These are phyloP conservation scores for Pseudocohnilembus persalinus DNA, from an alignment of 169 alveolate species.

Conservation along the genomic window DNA sequence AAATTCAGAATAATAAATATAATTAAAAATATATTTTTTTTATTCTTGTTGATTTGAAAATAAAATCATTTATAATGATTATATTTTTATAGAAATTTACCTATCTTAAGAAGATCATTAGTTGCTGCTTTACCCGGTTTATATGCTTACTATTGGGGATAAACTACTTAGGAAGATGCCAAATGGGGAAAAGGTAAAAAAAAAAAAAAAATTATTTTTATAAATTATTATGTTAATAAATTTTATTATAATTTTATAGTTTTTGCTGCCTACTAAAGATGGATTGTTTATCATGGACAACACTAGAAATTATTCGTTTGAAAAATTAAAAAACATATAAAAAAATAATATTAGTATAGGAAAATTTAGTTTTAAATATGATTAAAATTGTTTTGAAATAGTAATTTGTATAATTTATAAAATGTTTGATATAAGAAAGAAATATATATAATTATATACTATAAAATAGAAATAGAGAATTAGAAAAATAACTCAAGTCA, in stretches of 20 bases:
- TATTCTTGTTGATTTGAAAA: not conserved
- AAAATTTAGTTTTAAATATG: not conserved
- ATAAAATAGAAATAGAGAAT: not conserved
- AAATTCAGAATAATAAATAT: not conserved
- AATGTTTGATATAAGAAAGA: not conserved
- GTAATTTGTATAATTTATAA: not conserved
- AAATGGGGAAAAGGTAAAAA: slow-evolving; percentile 13
- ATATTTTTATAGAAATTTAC: slow-evolving; percentile 7
- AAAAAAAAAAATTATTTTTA: not conserved
- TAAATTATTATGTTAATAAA: not conserved
- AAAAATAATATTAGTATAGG: not conserved
- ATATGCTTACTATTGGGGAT: slow-evolving; percentile 14
- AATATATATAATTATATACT: not conserved
- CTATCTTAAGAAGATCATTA: slow-evolving; percentile 10
- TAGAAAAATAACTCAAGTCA: not conserved
- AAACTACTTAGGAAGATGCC: slow-evolving; percentile 8
- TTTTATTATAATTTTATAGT: not conserved
- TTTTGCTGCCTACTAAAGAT: slow-evolving; percentile 25
- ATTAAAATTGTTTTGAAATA: too few species aligned
- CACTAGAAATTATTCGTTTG: slow-evolving; percentile 22
- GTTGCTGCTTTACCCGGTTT: slow-evolving; percentile 11
- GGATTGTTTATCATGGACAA: slow-evolving; percentile 20
- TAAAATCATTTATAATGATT: not conserved
- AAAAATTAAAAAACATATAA: not conserved
- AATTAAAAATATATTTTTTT: too few species aligned